These are phyloP conservation scores for Multifurca ochricompacta DNA, from an alignment of 768 basidiomycete genomes.

Conservation along the genomic window DNA sequence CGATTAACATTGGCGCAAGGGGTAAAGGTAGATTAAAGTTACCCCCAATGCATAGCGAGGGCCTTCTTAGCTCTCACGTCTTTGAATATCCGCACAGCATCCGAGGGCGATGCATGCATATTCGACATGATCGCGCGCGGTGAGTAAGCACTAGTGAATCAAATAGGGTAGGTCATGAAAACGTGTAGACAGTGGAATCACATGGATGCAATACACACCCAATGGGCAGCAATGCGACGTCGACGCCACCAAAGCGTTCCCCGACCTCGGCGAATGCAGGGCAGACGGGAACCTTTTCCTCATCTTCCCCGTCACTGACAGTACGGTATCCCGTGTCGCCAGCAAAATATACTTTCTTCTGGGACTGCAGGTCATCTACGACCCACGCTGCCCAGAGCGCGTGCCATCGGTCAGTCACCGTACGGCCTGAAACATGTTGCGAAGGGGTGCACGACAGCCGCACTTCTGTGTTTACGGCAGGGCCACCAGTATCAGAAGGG, in stretches of 20 bases:
- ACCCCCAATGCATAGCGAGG: constrained; percentile 70
- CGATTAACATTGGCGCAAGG: background rate
- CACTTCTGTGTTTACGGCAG: constrained; percentile 26
- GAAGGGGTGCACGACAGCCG: constrained; percentile 52
- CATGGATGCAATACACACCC: constrained; percentile 39
- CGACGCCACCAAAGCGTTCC: constrained; percentile 50
- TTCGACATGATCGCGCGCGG: constrained; percentile 49
- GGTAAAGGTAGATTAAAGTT: constrained; percentile 13
- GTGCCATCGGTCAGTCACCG: constrained; percentile 42
- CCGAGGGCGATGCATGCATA: constrained; percentile 60
- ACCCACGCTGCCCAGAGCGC: constrained; percentile 64
- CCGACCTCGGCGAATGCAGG: constrained; percentile 73
- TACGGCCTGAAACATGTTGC: constrained; percentile 56
- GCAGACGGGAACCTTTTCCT: constrained; percentile 49
- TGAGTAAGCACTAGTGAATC: constrained; percentile 46
- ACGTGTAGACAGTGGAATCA: background rate
- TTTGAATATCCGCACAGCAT: constrained; percentile 59
- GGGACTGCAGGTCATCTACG: constrained; percentile 41
- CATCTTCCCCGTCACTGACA: constrained; percentile 38
- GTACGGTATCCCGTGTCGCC: constrained; percentile 63
- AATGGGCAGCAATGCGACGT: constrained; percentile 67
- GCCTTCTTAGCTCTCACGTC: constrained; percentile 54
- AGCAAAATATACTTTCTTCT: constrained; percentile 52
- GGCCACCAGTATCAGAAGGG: constrained; percentile 11
- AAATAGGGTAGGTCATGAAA: background rate